A percentile compares a stretch with the other conserved stretches of the same genome.
phyloP scores from a whole-genome alignment of 1,284 basidiomycete genomes.

The Puccinia coronata region DNA sequence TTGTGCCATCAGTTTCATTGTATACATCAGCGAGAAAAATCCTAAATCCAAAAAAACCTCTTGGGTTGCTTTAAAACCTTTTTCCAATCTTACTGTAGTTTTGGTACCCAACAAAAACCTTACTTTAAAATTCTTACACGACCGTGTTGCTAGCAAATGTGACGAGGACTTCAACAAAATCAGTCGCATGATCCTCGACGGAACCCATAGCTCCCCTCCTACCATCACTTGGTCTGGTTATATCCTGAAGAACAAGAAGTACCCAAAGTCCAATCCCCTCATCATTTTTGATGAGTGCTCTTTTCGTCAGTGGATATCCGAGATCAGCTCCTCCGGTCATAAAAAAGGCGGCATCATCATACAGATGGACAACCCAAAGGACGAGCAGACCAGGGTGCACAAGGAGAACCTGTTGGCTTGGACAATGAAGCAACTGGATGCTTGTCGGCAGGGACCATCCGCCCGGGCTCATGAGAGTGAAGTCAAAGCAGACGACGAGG shows the following conservation, averaged over 20 bases:
- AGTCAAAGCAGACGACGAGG: background rate
- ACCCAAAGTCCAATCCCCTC: background rate
- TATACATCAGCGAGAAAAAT: background rate
- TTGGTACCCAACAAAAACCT: background rate
- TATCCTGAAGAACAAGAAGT: background rate
- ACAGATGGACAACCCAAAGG: background rate
- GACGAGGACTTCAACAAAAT: conserved; percentile 6
- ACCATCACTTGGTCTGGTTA: conserved; percentile 4
- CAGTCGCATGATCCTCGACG: background rate
- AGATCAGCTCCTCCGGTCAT: background rate
- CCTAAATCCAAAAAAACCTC: background rate
- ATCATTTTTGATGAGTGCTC: background rate
- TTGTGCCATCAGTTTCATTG: background rate
- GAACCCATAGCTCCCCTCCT: background rate
- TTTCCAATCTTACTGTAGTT: background rate
- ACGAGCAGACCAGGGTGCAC: too few species aligned
- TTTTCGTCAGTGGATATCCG: background rate
- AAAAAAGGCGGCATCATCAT: background rate
- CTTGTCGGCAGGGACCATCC: background rate
- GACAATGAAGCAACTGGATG: background rate
- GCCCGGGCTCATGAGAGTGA: background rate
- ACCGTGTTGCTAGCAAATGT: background rate
- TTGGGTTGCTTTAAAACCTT: background rate
- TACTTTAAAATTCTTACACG: background rate
- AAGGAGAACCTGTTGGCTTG: background rate